phyloP scores from a whole-genome alignment of 495 filamentous ascomycete genomes.

The Penicillium lividum region DNA sequence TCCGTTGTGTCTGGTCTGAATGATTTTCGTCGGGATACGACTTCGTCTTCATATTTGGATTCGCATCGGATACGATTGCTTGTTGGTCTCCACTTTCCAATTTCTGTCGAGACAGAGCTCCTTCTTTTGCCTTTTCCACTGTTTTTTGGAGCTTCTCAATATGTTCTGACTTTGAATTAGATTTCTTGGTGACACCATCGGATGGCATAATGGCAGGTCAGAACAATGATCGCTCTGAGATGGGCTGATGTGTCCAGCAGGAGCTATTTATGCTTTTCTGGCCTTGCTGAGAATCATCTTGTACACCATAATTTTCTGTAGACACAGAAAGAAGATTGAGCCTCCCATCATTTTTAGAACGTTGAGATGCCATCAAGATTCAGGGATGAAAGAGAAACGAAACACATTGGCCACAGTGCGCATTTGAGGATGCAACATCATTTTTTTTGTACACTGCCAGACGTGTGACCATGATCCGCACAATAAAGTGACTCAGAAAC shows the following conservation, averaged over 20 bases:
- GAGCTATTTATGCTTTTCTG: neutral
- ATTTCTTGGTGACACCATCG: neutral
- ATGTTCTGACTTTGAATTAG: neutral
- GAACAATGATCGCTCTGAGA: neutral
- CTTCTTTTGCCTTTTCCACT: neutral
- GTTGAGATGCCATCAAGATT: neutral
- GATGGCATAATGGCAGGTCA: neutral
- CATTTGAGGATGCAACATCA: too few species aligned
- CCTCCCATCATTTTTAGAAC: neutral
- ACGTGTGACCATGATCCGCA: too few species aligned
- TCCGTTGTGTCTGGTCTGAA: neutral
- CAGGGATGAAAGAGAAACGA: too few species aligned
- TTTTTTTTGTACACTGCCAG: too few species aligned
- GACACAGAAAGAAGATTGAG: neutral
- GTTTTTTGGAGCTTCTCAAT: neutral
- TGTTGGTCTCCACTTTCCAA: neutral
- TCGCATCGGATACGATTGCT: neutral
- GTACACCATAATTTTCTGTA: neutral
- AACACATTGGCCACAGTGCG: too few species aligned
- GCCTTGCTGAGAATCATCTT: neutral
- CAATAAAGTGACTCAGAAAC: too few species aligned
- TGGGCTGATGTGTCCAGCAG: neutral
- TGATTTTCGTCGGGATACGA: neutral
- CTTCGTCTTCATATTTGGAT: neutral
- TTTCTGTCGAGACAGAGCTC: neutral